phyloP scores from a whole-genome alignment of 345 rosid species.

The Hevea brasiliensis region DNA sequence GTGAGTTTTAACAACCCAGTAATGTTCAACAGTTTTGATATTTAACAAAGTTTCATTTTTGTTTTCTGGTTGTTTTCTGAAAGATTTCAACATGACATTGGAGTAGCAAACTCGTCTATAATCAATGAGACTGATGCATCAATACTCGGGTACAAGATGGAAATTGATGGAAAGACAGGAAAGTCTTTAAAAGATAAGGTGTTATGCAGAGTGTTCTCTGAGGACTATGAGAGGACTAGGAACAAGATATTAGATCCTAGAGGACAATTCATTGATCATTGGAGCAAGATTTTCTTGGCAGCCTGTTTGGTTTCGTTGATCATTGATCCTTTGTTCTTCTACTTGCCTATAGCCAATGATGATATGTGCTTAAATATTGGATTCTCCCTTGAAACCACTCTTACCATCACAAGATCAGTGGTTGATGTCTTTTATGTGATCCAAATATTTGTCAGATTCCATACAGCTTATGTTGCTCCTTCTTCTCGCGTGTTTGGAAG shows the following conservation, averaged over 20 bases:
- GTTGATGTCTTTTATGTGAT: conserved; percentile 70
- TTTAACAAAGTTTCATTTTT: background rate
- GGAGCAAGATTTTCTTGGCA: conserved; percentile 73
- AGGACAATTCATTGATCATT: conserved; percentile 54
- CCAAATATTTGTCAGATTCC: conserved; percentile 66
- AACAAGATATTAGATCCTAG: conserved; percentile 73
- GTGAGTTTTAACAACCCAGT: no score
- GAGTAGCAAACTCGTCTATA: no score
- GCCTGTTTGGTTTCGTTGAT: conserved; percentile 72
- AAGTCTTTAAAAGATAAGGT: conserved; percentile 67
- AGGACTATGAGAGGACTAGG: conserved; percentile 62
- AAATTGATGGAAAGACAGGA: conserved; percentile 21
- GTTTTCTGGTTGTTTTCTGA: no score
- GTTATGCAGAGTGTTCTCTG: conserved; percentile 70
- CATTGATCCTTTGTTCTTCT: conserved; percentile 81
- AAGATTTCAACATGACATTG: no score
- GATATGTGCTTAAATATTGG: conserved; percentile 64
- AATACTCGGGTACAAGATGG: no score
- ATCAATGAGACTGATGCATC: no score
- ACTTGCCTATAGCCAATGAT: conserved; percentile 53
- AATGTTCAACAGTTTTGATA: no score
- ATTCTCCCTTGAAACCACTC: conserved; percentile 50
- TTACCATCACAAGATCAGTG: conserved; percentile 59
- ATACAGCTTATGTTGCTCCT: conserved; percentile 80
- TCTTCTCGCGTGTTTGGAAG: conserved; percentile 89